A percentile compares a stretch with the other conserved stretches of the same genome.
Evolutionary conservation across 176 grass and related monocot genomes (phyloP).

Genomic region (Bothriochloa decipiens): DNA sequence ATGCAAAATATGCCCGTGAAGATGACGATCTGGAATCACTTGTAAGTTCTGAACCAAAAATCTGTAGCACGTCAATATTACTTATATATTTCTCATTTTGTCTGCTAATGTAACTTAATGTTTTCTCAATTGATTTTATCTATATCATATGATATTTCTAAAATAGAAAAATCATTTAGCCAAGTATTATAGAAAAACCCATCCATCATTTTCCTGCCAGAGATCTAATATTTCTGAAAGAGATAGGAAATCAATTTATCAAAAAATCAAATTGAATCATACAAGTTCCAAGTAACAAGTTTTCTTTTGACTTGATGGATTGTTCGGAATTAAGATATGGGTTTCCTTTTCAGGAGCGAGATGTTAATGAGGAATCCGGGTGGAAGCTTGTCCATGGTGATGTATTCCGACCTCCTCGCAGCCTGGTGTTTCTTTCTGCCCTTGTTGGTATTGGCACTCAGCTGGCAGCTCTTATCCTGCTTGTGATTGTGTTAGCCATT

Average conservation of each 20-base stretch:
- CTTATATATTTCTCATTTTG: conserved; percentile 13
- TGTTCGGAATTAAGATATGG: conserved; percentile 11
- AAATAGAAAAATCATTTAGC: background rate
- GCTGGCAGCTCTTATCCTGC: conserved; percentile 78
- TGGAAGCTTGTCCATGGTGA: conserved; percentile 99
- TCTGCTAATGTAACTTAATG: background rate
- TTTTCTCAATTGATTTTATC: background rate
- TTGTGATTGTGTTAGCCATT: conserved; percentile 95
- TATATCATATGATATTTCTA: conserved; percentile 14
- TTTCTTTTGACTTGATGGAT: background rate
- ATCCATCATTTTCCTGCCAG: background rate
- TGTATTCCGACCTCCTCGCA: conserved; percentile 83
- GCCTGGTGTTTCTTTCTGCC: conserved; percentile 71
- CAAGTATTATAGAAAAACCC: background rate
- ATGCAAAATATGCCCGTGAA: conserved; percentile 99
- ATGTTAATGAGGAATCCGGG: conserved; percentile 98
- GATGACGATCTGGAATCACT: conserved; percentile 94
- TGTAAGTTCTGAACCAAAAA: conserved; percentile 47
- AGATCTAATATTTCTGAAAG: conserved; percentile 17
- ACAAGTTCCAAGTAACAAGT: background rate
- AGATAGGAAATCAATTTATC: conserved; percentile 13
- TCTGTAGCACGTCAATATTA: background rate
- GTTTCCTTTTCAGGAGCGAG: conserved; percentile 71
- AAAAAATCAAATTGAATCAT: background rate
- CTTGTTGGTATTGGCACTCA: conserved; percentile 94